These are phyloP conservation scores for Suhomyces anneliseae DNA, from an alignment of 1,139 yeast species.

Conservation along the genomic window DNA sequence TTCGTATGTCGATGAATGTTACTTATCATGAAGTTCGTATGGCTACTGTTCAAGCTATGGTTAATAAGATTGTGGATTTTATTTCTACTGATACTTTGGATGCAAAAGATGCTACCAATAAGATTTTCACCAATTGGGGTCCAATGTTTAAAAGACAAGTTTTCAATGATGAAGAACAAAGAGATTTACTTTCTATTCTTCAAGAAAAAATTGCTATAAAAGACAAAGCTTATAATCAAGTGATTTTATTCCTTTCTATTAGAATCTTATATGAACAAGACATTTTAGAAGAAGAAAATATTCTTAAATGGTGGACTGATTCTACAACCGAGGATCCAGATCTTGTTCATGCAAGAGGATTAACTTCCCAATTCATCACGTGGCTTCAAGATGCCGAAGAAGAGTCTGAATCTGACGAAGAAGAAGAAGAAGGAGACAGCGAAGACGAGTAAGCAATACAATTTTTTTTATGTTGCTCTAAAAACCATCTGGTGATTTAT, in stretches of 20 bases:
- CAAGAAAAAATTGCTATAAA: conserved; percentile 46
- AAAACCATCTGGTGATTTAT: conserved; percentile 5
- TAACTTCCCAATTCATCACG: conserved; percentile 72
- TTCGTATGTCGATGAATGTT: conserved; percentile 97
- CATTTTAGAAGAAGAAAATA: conserved; percentile 75
- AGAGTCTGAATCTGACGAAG: conserved; percentile 51
- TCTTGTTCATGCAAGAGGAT: conserved; percentile 48
- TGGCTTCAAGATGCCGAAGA: conserved; percentile 92
- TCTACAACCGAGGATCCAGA: conserved; percentile 42
- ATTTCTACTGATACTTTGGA: conserved; percentile 73
- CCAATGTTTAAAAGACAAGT: conserved; percentile 76
- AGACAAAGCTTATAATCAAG: conserved; percentile 39
- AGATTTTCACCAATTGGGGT: conserved; percentile 80
- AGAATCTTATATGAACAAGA: conserved; percentile 77
- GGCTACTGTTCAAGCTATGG: conserved; percentile 75
- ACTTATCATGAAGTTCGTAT: conserved; percentile 87
- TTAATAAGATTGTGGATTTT: conserved; percentile 67
- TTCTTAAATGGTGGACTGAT: conserved; percentile 77
- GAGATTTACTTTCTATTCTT: conserved; percentile 65
- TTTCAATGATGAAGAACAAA: conserved; percentile 74
- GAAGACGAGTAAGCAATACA: neutral
- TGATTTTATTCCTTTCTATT: conserved; percentile 62
- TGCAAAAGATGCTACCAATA: conserved; percentile 71
- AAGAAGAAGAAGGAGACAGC: conserved; percentile 5
- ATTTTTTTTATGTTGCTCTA: neutral